Evolutionary conservation across 2,329 filamentous ascomycete genomes (phyloP).

Genomic region (Monilinia fructicola): DNA sequence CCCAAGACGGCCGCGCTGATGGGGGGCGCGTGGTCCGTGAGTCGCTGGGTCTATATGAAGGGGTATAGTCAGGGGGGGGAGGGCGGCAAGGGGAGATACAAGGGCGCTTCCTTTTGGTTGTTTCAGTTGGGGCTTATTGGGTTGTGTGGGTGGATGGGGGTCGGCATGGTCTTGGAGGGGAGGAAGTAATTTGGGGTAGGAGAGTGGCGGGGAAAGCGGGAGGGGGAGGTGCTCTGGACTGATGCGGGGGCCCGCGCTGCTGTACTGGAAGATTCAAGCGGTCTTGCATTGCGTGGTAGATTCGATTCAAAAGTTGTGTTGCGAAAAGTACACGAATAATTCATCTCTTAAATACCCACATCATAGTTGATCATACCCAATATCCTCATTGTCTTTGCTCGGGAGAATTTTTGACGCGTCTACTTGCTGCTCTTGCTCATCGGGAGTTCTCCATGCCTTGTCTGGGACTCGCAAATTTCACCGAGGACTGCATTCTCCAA

Average conservation of each 20-base stretch:
- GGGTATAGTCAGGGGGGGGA: conserved; percentile 45
- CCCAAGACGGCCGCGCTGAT: conserved; percentile 51
- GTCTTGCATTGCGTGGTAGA: not conserved
- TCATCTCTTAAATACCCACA: not conserved
- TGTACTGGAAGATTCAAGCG: not conserved
- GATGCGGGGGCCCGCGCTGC: too few species aligned
- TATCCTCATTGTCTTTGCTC: too few species aligned
- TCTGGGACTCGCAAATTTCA: too few species aligned
- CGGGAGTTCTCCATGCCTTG: too few species aligned
- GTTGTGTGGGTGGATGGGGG: conserved; percentile 34
- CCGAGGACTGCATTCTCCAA: too few species aligned
- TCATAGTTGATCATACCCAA: too few species aligned
- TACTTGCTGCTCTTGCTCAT: too few species aligned
- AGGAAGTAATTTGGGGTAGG: not conserved
- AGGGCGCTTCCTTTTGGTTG: conserved; percentile 31
- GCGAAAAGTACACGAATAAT: not conserved
- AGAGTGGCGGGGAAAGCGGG: not conserved
- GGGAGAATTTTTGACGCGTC: too few species aligned
- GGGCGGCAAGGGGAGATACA: conserved; percentile 36
- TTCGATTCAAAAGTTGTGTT: not conserved
- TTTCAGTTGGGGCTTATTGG: conserved; percentile 36
- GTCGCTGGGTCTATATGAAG: conserved; percentile 53
- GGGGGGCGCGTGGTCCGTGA: conserved; percentile 54
- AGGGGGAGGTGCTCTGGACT: not conserved
- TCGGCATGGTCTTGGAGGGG: conserved; percentile 33